Evolutionary conservation across 2,329 filamentous ascomycete genomes (phyloP).

Genomic region (Geosmithia flava): DNA sequence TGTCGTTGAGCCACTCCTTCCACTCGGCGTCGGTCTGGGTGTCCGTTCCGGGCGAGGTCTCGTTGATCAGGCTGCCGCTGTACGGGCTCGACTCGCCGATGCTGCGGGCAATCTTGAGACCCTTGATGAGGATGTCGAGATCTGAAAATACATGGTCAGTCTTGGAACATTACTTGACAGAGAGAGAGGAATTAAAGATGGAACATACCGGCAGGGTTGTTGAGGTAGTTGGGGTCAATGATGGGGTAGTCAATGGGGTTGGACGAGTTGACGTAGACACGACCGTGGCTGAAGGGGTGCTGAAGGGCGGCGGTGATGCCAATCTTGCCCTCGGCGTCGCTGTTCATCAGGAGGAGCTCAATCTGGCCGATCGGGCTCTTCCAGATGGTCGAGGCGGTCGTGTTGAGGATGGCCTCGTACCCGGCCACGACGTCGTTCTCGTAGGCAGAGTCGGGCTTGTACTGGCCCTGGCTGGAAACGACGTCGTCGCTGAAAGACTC

Average conservation of each 20-base stretch:
- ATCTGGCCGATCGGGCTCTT: not conserved
- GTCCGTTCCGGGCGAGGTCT: not conserved
- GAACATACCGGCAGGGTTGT: slow-evolving; percentile 13
- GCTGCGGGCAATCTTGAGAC: slow-evolving; percentile 26
- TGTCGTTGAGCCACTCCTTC: slow-evolving; percentile 8
- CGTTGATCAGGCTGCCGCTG: slow-evolving; percentile 6
- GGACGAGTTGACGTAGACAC: slow-evolving; percentile 38
- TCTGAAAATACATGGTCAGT: slow-evolving; percentile 25
- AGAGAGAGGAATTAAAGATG: not conserved
- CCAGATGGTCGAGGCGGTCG: not conserved
- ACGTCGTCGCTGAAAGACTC: not conserved
- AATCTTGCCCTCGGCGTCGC: not conserved
- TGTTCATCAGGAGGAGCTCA: not conserved
- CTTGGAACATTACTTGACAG: not conserved
- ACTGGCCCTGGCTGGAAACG: not conserved
- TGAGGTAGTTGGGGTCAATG: slow-evolving; percentile 45
- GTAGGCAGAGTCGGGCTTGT: not conserved
- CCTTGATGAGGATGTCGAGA: slow-evolving; percentile 34
- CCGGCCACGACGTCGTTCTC: not conserved
- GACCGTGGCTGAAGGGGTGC: slow-evolving; percentile 47
- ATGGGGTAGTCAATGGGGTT: slow-evolving; percentile 24
- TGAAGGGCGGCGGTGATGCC: slow-evolving; percentile 22
- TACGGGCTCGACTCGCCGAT: slow-evolving; percentile 22
- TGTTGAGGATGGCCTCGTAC: not conserved
- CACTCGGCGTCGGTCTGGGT: slow-evolving; percentile 14